phyloP scores from a whole-genome alignment of 495 filamentous ascomycete genomes.

The Penicillium macrosclerotiorum region DNA sequence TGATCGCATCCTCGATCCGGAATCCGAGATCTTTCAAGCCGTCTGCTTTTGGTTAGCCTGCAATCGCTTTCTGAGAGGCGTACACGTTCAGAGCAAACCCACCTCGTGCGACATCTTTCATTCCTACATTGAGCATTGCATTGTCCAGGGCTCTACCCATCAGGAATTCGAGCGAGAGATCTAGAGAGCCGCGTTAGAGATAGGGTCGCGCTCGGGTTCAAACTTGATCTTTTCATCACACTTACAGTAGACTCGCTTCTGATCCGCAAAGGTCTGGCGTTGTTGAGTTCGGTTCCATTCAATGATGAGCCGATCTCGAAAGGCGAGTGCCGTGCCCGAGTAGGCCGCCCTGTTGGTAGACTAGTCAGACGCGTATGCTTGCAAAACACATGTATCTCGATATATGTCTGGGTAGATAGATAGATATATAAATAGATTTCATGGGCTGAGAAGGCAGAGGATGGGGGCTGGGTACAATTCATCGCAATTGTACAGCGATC shows the following conservation, averaged over 20 bases:
- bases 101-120: conserved; percentile 83
- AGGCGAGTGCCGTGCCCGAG: conserved; percentile 82
- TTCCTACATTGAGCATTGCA: conserved; percentile 92
- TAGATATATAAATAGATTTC: too few species aligned
- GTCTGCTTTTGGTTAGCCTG: conserved; percentile 42
- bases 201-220: too few species aligned
- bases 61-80: neutral
- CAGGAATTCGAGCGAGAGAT: conserved; percentile 92
- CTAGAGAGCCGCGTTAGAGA: conserved; percentile 26
- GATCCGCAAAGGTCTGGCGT: conserved; percentile 83
- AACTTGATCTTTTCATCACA: neutral
- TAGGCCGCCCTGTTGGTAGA: conserved; percentile 84
- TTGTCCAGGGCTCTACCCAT: conserved; percentile 97
- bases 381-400: conserved; percentile 3
- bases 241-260: conserved; percentile 88
- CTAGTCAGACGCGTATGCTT: too few species aligned
- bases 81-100: conserved; percentile 11
- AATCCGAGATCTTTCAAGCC: conserved; percentile 89
- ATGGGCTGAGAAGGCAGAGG: too few species aligned
- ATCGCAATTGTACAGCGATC: conserved; percentile 97
- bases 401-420: neutral
- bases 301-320: conserved; percentile 88
- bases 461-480: conserved; percentile 52
- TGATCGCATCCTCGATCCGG: conserved; percentile 92
- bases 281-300: conserved; percentile 99